phyloP scores from a whole-genome alignment of 192 early-diverging fungal genomes.

The Spizellomyces punctatus region DNA sequence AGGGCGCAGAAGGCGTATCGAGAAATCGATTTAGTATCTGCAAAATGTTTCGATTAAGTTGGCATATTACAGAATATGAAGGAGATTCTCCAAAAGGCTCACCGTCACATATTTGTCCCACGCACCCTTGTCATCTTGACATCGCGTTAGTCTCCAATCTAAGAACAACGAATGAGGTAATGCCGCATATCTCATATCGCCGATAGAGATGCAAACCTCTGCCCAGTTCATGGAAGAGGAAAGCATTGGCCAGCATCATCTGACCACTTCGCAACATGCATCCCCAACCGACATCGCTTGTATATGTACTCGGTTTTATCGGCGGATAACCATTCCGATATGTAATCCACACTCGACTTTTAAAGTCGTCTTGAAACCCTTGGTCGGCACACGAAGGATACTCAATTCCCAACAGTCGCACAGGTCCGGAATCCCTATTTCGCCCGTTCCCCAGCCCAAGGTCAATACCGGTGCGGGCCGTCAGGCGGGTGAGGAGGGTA shows the following conservation, averaged over 20 bases:
- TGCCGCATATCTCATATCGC: not conserved
- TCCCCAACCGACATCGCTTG: slow-evolving; percentile 82
- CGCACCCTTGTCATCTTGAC: not conserved
- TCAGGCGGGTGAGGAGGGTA: not conserved
- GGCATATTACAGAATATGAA: slow-evolving; percentile 1
- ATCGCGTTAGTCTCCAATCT: not conserved
- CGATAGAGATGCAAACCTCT: slow-evolving; percentile 52
- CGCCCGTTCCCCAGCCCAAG: not conserved
- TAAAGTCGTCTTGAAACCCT: slow-evolving; percentile 79
- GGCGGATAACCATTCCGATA: slow-evolving; percentile 87
- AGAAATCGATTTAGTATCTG: slow-evolving; percentile 79
- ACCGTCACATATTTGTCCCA: not conserved
- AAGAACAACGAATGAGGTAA: not conserved
- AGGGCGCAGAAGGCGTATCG: slow-evolving; percentile 70
- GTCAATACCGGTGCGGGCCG: not conserved
- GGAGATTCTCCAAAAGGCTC: not conserved
- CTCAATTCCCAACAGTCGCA: slow-evolving; percentile 2
- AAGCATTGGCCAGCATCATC: slow-evolving; percentile 83
- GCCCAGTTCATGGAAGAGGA: slow-evolving; percentile 76
- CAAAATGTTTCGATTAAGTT: not conserved
- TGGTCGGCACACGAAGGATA: slow-evolving; percentile 37
- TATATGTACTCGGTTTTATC: slow-evolving; percentile 75
- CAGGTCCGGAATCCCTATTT: not conserved
- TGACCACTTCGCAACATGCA: slow-evolving; percentile 98
- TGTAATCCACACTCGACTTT: slow-evolving; percentile 86